A percentile compares a stretch with the other conserved stretches of the same genome.
phyloP scores from a whole-genome alignment of 177 flowering plant species.

The Vitis hybrid region DNA sequence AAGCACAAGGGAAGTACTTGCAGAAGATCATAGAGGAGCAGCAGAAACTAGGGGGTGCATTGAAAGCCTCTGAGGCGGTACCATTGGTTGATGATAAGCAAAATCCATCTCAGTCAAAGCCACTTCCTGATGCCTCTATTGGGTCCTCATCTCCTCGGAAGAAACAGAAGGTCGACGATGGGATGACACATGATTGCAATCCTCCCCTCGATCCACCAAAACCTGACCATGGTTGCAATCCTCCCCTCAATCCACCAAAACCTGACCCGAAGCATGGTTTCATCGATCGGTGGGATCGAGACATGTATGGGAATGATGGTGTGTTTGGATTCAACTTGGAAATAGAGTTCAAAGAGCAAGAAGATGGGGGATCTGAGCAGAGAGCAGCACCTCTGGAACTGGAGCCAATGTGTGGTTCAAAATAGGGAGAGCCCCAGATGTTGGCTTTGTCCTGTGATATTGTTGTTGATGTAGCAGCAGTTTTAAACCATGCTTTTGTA shows the following conservation, averaged over 20 bases:
- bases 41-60: constrained; percentile 50
- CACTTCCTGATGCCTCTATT: constrained; percentile 18
- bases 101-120: constrained; percentile 14
- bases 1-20: constrained; percentile 68
- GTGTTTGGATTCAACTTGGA: constrained; percentile 23
- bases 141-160: constrained; percentile 31
- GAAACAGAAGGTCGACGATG: constrained; percentile 35
- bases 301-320: constrained; percentile 24
- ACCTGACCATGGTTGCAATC: constrained; percentile 13
- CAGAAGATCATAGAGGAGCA: constrained; percentile 71
- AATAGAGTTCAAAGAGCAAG: constrained; percentile 19
- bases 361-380: constrained; percentile 13
- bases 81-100: constrained; percentile 26
- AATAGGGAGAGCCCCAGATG: too few relatives aligned
- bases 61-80: constrained; percentile 32
- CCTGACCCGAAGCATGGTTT: constrained; percentile 25
- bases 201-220: constrained; percentile 5
- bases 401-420: constrained; percentile 1
- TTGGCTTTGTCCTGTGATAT: too few relatives aligned
- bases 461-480: too few relatives aligned
- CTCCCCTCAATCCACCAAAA: constrained; percentile 6
- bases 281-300: constrained; percentile 28
- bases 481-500: too few relatives aligned
- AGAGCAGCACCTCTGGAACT: constrained; percentile 1
- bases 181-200: constrained; percentile 6